Base-by-base conservation (phyloP, 2,329 filamentous ascomycete genomes). In the Dryadomyces quercus-mongolicae region DNA sequence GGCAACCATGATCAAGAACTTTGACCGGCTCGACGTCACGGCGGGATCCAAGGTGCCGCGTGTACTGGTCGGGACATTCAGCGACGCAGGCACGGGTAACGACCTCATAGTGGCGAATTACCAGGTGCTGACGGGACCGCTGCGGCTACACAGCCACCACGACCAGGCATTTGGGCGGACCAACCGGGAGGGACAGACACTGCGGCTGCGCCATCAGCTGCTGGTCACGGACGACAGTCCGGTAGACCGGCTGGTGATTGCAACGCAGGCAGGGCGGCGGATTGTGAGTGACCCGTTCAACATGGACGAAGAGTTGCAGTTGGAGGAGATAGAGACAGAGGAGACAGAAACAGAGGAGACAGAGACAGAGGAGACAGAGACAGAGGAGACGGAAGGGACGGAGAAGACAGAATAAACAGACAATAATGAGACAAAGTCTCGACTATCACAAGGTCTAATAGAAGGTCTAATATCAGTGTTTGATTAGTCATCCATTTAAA, bases 161-260 rank as follows among this genome's bases (percentile, higher is more conserved):
- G 56, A 59, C 49, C 60, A 61, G 57, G 60, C 60, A 8, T 61
- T 61, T 59, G 57, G 58, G 1, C 60, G 60, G 38, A 61, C 60
- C 18, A 61, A 61, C 57, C 58, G 60, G 43, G 57, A 59, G 56
- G 60, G 60, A 51, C 60, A 61, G 53, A 54, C 55, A 21, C 52
- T 61, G 49, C 49, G 9, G n/a, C 56, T 62, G 51, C 57, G 57
- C 43, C 61, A 62, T 43, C 44, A 36, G 21, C 55, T 62, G 54
- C 56, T 61, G 2, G 55, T 60, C 10, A 54, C 54, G 0, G 61
- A 59, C 18, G 61, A 62, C 49, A 62, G 57, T 52, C 57, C 61
- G 5, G 56, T 57, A 1, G 60, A 61, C 51, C 59, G 58, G 20
- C 54, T 61, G 18, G 52, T 62, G 34, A 57, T 61, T 50, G 61